phyloP scores from a whole-genome alignment of 495 filamentous ascomycete genomes.

The Mycothermus thermophilus region DNA sequence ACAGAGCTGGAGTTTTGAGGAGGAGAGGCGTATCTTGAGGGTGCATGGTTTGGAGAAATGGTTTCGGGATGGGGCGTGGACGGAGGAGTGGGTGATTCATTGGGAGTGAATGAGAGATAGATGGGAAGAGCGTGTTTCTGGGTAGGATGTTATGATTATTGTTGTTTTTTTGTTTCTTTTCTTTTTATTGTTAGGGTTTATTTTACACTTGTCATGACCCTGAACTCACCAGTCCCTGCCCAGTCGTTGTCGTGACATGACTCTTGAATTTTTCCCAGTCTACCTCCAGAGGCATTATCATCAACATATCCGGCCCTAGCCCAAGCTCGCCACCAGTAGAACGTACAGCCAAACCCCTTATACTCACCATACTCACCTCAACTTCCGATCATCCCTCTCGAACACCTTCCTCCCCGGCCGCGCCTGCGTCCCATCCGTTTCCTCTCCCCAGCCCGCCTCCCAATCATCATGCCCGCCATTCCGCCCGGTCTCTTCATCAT shows the following conservation, averaged over 20 bases:
- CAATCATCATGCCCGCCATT: neutral
- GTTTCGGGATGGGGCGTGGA: slow-evolving; percentile 15
- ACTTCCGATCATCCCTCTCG: neutral
- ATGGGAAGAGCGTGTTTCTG: neutral
- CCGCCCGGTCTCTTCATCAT: slow-evolving; percentile 9
- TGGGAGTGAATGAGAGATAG: slow-evolving; percentile 8
- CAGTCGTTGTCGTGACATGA: no score
- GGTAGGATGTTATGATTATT: neutral
- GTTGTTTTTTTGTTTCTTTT: no score
- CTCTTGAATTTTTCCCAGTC: no score
- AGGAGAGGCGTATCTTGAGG: slow-evolving; percentile 5
- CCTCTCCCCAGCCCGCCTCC: neutral
- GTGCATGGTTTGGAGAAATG: slow-evolving; percentile 5
- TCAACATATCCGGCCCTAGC: no score
- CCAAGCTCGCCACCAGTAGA: no score
- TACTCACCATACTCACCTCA: neutral
- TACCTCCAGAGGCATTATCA: no score
- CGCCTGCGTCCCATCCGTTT: neutral
- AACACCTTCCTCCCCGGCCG: slow-evolving; percentile 1
- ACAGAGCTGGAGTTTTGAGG: slow-evolving; percentile 35
- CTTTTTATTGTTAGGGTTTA: neutral
- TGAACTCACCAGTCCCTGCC: no score
- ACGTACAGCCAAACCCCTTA: no score
- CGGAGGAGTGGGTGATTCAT: slow-evolving; percentile 8
- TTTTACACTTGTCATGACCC: neutral